Conservation (phyloP, 495 filamentous ascomycete species). For the Amniculicola lignicola region DNA sequence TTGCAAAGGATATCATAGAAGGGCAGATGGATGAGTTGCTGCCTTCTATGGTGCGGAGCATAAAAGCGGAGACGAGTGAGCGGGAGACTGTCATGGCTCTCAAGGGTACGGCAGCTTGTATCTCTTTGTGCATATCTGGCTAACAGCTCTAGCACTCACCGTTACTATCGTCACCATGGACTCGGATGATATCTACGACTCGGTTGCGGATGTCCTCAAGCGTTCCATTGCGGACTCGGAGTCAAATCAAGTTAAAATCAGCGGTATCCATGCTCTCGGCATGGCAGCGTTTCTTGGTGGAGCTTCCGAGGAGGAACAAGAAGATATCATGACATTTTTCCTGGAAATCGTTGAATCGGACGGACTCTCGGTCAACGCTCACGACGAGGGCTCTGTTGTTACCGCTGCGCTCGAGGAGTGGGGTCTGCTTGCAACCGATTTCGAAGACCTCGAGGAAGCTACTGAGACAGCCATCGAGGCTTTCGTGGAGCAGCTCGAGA, state of each 20-base stretch:
- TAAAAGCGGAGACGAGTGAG: conserved; percentile 67
- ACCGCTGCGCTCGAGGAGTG: conserved; percentile 80
- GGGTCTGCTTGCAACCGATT: conserved; percentile 78
- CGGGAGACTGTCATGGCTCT: conserved; percentile 72
- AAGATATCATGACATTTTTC: conserved; percentile 77
- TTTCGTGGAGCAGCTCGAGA: conserved; percentile 85
- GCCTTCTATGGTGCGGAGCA: conserved; percentile 65
- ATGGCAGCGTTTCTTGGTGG: conserved; percentile 76
- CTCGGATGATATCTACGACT: conserved; percentile 67
- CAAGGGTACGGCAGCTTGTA: conserved; percentile 41
- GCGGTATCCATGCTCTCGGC: conserved; percentile 71
- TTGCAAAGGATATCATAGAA: conserved; percentile 64
- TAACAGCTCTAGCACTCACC: conserved; percentile 55
- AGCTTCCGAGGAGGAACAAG: conserved; percentile 63
- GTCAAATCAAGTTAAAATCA: conserved; percentile 62
- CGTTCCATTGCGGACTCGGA: conserved; percentile 67
- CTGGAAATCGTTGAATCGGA: conserved; percentile 85
- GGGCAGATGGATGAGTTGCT: conserved; percentile 62
- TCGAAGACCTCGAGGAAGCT: conserved; percentile 74
- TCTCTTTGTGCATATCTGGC: background rate
- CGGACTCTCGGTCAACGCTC: conserved; percentile 68
- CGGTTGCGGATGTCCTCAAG: conserved; percentile 62
- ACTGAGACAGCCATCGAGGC: conserved; percentile 76
- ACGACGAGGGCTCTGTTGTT: conserved; percentile 73
- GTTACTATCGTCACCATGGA: conserved; percentile 71